Conservation (phyloP, 805 yeast species). For the Peterozyma xylosa region DNA sequence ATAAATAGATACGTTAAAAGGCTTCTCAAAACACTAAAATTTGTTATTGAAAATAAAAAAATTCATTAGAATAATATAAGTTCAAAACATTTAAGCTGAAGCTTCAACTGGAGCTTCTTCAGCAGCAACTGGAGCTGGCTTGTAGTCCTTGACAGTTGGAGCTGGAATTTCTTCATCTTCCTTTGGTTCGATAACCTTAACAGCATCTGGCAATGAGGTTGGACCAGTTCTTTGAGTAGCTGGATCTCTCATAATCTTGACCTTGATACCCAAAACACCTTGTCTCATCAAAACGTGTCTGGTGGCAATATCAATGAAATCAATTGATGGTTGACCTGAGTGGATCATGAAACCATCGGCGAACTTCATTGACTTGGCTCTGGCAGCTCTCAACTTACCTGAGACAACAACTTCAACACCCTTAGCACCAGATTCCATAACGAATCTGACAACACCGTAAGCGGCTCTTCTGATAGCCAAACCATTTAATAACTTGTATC, state of each 20-base stretch:
- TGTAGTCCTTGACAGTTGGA: constrained; percentile 79
- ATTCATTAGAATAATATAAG: background rate
- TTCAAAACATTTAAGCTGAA: constrained; percentile 4
- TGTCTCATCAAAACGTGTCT: constrained; percentile 99
- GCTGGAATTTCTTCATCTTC: constrained; percentile 78
- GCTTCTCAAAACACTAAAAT: too few species aligned
- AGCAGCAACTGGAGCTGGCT: constrained; percentile 29
- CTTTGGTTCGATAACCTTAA: constrained; percentile 88
- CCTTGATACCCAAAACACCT: constrained; percentile 99
- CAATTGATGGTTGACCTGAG: constrained; percentile 99
- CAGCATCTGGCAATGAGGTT: constrained; percentile 91
- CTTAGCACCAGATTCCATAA: constrained; percentile 99
- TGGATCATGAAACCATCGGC: constrained; percentile 99
- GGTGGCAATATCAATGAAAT: constrained; percentile 97
- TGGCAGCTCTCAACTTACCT: constrained; percentile 99
- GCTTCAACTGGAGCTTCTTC: constrained; percentile 23
- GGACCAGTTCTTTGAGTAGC: constrained; percentile 79
- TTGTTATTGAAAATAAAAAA: background rate
- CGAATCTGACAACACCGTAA: constrained; percentile 99
- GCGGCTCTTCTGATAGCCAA: constrained; percentile 99
- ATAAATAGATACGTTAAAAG: too few species aligned
- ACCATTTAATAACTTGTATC: constrained; percentile 97
- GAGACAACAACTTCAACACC: constrained; percentile 99
- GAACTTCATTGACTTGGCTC: constrained; percentile 99
- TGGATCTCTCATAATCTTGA: constrained; percentile 99